phyloP scores from a whole-genome alignment of 2,329 filamentous ascomycete species.

The Penicillium sp. region DNA sequence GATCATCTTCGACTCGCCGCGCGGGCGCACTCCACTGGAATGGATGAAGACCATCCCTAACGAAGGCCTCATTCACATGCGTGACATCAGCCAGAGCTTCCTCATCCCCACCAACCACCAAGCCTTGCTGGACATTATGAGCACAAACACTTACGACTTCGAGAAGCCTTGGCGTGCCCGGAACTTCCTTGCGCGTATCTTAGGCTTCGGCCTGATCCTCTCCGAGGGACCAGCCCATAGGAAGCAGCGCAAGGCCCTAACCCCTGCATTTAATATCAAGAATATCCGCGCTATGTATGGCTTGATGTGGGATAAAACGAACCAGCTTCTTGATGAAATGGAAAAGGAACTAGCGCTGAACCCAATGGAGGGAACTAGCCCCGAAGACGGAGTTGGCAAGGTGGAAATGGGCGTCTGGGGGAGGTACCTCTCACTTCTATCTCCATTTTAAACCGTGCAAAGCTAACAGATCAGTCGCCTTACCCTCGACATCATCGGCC shows the following conservation, averaged over 20 bases:
- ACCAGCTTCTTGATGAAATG: conserved; percentile 38
- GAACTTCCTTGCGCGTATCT: conserved; percentile 52
- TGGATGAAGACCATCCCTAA: conserved; percentile 61
- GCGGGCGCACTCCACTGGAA: conserved; percentile 34
- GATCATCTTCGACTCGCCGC: conserved; percentile 39
- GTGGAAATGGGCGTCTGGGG: conserved; percentile 42
- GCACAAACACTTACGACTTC: conserved; percentile 58
- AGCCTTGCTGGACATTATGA: conserved; percentile 56
- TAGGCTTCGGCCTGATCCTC: conserved; percentile 57
- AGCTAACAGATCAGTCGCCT: conserved; percentile 42
- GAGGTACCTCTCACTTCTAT: conserved; percentile 24
- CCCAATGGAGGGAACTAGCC: conserved; percentile 33
- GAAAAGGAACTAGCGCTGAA: conserved; percentile 33
- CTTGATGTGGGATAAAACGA: conserved; percentile 44
- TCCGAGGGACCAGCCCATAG: conserved; percentile 57
- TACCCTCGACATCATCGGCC: conserved; percentile 63
- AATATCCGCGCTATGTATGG: conserved; percentile 41
- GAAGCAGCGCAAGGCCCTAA: conserved; percentile 48
- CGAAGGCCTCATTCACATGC: conserved; percentile 60
- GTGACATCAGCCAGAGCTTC: conserved; percentile 48
- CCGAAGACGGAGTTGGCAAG: conserved; percentile 30
- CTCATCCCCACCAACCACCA: conserved; percentile 40
- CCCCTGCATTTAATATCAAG: conserved; percentile 42
- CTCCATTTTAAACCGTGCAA: not conserved
- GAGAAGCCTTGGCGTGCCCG: conserved; percentile 53